These are phyloP conservation scores for Chaetomium cochliodes DNA, from an alignment of 495 filamentous ascomycete species.

Conservation along the genomic window DNA sequence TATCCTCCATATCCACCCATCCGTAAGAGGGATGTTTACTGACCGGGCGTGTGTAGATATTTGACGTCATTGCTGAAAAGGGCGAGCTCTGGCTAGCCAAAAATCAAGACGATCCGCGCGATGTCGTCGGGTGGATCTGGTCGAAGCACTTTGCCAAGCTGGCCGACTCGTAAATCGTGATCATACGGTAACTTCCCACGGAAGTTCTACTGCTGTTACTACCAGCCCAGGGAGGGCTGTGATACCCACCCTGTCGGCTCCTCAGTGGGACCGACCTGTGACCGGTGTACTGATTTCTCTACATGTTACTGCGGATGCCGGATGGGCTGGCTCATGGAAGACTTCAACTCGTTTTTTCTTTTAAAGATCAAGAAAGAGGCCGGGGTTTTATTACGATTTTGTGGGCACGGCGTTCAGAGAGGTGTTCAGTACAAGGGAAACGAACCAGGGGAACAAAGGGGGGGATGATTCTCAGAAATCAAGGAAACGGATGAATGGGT, in stretches of 20 bases:
- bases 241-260: too few species aligned
- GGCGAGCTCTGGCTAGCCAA: conserved; percentile 96
- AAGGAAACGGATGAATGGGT: background rate
- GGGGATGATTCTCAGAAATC: background rate
- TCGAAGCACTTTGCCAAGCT: conserved; percentile 92
- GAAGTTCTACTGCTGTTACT: background rate
- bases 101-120: conserved; percentile 84
- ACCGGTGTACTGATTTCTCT: too few species aligned
- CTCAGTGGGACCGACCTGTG: too few species aligned
- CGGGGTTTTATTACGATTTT: background rate
- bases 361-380: background rate
- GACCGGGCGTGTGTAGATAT: conserved; percentile 51
- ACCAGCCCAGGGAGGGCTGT: background rate
- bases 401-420: background rate
- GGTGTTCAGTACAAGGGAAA: background rate
- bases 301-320: too few species aligned
- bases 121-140: conserved; percentile 96
- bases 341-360: background rate
- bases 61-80: conserved; percentile 90
- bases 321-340: too few species aligned
- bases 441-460: background rate
- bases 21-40: background rate
- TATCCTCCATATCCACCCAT: background rate
- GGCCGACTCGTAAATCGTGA: conserved; percentile 47
- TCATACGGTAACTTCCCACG: background rate